Conservation (phyloP, 306 rosid species). For the Corylus americana region DNA sequence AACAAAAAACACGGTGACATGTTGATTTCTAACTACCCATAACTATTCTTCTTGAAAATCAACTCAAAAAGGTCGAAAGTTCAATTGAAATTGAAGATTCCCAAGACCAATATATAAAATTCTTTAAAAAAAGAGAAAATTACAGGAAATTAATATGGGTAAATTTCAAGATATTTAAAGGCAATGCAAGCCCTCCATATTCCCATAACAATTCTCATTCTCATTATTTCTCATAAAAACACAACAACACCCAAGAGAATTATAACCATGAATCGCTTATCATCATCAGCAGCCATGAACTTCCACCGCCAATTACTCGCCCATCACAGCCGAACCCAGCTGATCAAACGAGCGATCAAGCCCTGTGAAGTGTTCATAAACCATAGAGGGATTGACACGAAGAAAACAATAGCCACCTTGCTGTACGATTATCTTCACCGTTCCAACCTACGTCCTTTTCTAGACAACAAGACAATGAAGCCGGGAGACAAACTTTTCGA, state of each 20-base stretch:
- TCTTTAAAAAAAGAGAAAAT: no score
- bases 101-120: no score
- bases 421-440: slow-evolving; percentile 62
- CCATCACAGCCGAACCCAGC: slow-evolving; percentile 26
- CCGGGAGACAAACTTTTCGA: slow-evolving; percentile 91
- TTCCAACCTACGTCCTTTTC: slow-evolving; percentile 50
- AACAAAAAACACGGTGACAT: slow-evolving; percentile 10
- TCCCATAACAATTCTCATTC: neutral
- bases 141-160: no score
- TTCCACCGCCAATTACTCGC: slow-evolving; percentile 26
- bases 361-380: slow-evolving; percentile 80
- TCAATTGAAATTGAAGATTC: slow-evolving; percentile 18
- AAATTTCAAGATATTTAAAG: neutral
- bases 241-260: neutral
- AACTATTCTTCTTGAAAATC: slow-evolving; percentile 25
- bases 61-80: slow-evolving; percentile 24
- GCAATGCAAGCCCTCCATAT: neutral
- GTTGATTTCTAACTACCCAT: slow-evolving; percentile 31
- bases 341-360: slow-evolving; percentile 28
- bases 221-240: neutral
- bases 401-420: slow-evolving; percentile 59
- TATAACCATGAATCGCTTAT: neutral
- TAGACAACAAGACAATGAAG: slow-evolving; percentile 80
- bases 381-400: slow-evolving; percentile 77
- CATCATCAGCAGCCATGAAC: slow-evolving; percentile 33